Evolutionary conservation across 257 asterid species (phyloP).

Genomic region (Nicotiana paniculata): DNA sequence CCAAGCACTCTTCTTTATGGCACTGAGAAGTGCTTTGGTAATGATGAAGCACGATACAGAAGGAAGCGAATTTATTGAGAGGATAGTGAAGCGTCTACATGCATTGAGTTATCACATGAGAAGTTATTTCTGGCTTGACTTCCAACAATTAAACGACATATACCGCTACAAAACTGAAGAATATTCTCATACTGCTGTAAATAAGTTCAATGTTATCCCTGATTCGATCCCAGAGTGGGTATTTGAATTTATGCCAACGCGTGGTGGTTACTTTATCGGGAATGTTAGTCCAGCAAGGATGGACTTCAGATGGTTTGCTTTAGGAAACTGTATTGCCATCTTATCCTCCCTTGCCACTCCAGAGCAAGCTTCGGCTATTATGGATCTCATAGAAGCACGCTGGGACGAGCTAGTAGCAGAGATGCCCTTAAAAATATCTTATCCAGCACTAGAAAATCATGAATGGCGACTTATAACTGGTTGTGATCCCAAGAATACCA

Average conservation of each 20-base stretch:
- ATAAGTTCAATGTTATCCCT: constrained; percentile 69
- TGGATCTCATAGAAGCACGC: constrained; percentile 73
- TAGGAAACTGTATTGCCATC: constrained; percentile 68
- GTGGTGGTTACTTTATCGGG: constrained; percentile 69
- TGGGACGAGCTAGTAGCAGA: constrained; percentile 82
- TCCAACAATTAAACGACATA: constrained; percentile 63
- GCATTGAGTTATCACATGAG: constrained; percentile 77
- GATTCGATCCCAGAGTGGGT: constrained; percentile 80
- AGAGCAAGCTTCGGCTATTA: constrained; percentile 67
- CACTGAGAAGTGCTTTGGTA: constrained; percentile 49
- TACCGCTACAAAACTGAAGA: constrained; percentile 74
- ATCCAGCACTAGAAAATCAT: constrained; percentile 64
- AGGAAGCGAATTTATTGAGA: constrained; percentile 57
- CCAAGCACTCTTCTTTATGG: constrained; percentile 79
- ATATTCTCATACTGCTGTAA: constrained; percentile 76
- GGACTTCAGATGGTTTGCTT: constrained; percentile 77
- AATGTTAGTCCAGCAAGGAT: constrained; percentile 78
- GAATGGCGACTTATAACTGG: constrained; percentile 68
- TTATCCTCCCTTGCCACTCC: constrained; percentile 62
- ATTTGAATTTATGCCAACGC: constrained; percentile 65
- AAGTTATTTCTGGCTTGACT: constrained; percentile 74
- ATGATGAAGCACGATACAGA: constrained; percentile 62
- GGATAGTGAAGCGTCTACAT: constrained; percentile 63
- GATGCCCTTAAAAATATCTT: constrained; percentile 62
- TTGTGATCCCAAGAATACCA: constrained; percentile 71